Base-by-base conservation (phyloP, 1,284 basidiomycete species). In the Austroboletus niveus region DNA sequence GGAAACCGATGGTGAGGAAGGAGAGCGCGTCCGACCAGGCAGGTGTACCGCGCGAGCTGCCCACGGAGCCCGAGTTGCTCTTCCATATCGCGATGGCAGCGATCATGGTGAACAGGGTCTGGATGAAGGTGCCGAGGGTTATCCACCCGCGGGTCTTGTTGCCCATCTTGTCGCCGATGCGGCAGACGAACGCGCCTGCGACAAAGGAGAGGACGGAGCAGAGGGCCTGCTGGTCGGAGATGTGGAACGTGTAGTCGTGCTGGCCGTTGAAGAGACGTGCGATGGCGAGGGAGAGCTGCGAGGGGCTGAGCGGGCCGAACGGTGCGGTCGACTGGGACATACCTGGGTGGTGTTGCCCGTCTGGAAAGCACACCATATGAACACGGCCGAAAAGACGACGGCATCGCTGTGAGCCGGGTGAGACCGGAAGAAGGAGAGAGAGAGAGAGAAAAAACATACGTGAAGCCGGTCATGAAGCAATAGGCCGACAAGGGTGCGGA, bases 341-440 rank as follows among this genome's bases (percentile, higher is more conserved):
- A 81, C 83, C 71, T 87, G 84, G 11, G 81, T 75, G 50, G 82
- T 81, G 62, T 88, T 88, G 34, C 86, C 87, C 0, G 86, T 93
- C 69, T 94, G 90, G 70, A 93, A 94, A 2, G 87, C 89, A 65
- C 87, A 89, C 91, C 91, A 94, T 22, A 94, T 81, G 65, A 84
- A 93, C 54, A 89, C 77, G 9, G 91, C 87, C 43, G 87, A 83
- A 74, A 92, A 94, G 1, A 84, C 84, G 15, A 92, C 75, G 2
- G 84, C 78, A 59, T 88, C 84, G 17, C 87, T 88, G 62, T 47
- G 36, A 49, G 48, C 55, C 15, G 2, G n/a, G 6, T 4, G 15
- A 30, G 22, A 12, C 30, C 22, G 43, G 27, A 36, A 20, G n/a
- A 22, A 47, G 5, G 30, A 42, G 5, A 17, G 17, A 17, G n/a